phyloP scores from a whole-genome alignment of 306 rosid genomes.

The Cicer cuneatum region DNA sequence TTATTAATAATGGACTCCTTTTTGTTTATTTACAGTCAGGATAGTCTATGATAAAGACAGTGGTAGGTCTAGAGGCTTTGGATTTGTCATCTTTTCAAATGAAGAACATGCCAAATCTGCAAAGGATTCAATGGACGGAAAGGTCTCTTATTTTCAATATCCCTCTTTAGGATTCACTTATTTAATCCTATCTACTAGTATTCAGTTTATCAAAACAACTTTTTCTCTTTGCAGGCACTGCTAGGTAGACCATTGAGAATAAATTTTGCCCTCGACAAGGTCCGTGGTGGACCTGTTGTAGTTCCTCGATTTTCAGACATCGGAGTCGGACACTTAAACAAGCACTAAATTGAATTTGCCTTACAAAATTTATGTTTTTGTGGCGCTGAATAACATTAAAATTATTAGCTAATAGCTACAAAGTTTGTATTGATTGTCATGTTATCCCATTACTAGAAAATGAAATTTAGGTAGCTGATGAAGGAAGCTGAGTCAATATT shows the following conservation, averaged over 20 bases:
- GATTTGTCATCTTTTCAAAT: constrained; percentile 74
- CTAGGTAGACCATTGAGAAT: constrained; percentile 85
- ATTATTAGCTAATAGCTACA: background rate
- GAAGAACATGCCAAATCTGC: constrained; percentile 76
- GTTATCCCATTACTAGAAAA: background rate
- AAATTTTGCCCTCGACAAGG: constrained; percentile 74
- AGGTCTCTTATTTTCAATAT: constrained; percentile 42
- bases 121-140: constrained; percentile 93
- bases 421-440: constrained; percentile 13
- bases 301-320: constrained; percentile 71
- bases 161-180: no score
- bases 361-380: background rate
- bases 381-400: background rate
- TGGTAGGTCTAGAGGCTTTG: constrained; percentile 91
- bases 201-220: no score
- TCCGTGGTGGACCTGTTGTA: constrained; percentile 77
- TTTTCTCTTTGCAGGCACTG: constrained; percentile 69
- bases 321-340: constrained; percentile 32
- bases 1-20: constrained; percentile 6
- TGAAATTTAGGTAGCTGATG: background rate
- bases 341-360: constrained; percentile 37
- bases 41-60: constrained; percentile 82
- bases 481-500: background rate
- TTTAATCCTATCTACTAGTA: no score
- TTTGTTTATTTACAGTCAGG: constrained; percentile 51